phyloP scores from a whole-genome alignment of 805 yeast genomes.

The Ogataea thermomethanolica region DNA sequence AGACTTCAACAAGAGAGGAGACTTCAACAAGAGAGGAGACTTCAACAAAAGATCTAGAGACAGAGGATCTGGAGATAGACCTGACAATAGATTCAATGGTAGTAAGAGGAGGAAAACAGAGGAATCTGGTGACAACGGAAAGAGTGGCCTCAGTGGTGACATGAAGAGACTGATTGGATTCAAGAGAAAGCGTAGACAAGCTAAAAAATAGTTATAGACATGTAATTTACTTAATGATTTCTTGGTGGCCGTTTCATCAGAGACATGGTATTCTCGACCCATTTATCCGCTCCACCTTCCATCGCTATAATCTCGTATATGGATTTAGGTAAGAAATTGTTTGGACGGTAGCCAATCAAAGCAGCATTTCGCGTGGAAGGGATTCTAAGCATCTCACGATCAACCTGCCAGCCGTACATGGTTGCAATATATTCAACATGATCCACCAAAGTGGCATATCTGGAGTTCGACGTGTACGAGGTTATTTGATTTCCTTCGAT shows the following conservation, averaged over 20 bases:
- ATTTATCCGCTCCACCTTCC: constrained; percentile 89
- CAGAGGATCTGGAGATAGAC: neutral
- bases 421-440: constrained; percentile 70
- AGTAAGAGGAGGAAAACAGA: constrained; percentile 15
- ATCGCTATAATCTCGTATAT: constrained; percentile 59
- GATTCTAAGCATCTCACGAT: constrained; percentile 83
- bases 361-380: constrained; percentile 96
- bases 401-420: constrained; percentile 77
- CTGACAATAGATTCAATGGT: neutral
- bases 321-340: constrained; percentile 29
- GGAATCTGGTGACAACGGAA: neutral
- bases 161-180: constrained; percentile 62
- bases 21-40: constrained; percentile 8
- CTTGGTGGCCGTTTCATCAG: constrained; percentile 70
- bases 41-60: constrained; percentile 2
- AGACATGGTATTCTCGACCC: constrained; percentile 79
- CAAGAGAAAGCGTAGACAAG: constrained; percentile 60
- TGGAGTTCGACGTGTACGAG: constrained; percentile 45
- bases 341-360: constrained; percentile 57
- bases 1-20: constrained; percentile 8
- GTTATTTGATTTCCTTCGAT: constrained; percentile 17
- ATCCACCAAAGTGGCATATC: constrained; percentile 83
- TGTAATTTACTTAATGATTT: constrained; percentile 42
- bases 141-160: constrained; percentile 41
- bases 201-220: constrained; percentile 27